phyloP scores from a whole-genome alignment of 1,284 basidiomycete species.

The Cryptococcus sp. region DNA sequence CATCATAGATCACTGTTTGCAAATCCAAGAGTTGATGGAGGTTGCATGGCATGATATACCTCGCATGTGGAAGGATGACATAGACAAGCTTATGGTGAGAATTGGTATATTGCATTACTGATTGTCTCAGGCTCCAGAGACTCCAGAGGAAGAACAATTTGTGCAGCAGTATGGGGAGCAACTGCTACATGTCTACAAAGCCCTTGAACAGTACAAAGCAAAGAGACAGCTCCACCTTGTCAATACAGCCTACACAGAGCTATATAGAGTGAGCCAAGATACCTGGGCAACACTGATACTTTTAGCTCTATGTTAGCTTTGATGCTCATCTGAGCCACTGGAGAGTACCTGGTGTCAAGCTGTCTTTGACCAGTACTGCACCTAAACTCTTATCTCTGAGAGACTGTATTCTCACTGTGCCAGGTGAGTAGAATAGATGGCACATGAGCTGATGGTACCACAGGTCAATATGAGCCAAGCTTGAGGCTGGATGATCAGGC shows the following conservation, averaged over 20 bases:
- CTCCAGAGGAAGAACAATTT: conserved; percentile 43
- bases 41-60: conserved; percentile 38
- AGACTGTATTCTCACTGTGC: conserved; percentile 46
- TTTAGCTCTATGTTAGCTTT: conserved; percentile 40
- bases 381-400: conserved; percentile 37
- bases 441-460: background rate
- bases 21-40: conserved; percentile 37
- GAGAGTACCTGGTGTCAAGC: conserved; percentile 35
- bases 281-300: background rate
- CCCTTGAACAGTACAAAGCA: conserved; percentile 24
- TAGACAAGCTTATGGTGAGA: conserved; percentile 27
- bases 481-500: conserved; percentile 42
- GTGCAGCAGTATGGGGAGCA: conserved; percentile 29
- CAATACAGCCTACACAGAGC: conserved; percentile 33
- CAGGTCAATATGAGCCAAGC: conserved; percentile 45
- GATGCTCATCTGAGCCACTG: conserved; percentile 38
- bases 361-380: conserved; percentile 37
- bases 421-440: conserved; percentile 23
- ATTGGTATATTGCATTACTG: background rate
- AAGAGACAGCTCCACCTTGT: conserved; percentile 28
- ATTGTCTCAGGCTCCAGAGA: conserved; percentile 29
- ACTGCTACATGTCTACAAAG: conserved; percentile 25
- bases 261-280: conserved; percentile 26
- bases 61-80: conserved; percentile 34
- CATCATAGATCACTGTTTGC: conserved; percentile 34